Percentiles rank a stretch among this genome's conserved stretches.
phyloP scores from a whole-genome alignment of 768 basidiomycete genomes.

The Bullera alba region DNA sequence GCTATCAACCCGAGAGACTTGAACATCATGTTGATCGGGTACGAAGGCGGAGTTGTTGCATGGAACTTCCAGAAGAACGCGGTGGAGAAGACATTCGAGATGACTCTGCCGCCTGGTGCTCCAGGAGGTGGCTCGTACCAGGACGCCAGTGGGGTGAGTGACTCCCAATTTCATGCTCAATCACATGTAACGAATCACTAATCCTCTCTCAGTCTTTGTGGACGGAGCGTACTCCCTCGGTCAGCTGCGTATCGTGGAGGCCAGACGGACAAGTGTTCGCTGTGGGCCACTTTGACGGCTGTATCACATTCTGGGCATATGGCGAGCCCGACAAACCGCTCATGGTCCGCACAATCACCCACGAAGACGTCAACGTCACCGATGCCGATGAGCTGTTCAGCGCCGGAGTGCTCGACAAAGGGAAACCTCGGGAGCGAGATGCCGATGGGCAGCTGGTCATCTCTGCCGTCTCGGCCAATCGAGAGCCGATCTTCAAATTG shows the following conservation, averaged over 20 bases:
- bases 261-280: conserved; percentile 68
- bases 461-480: conserved; percentile 30
- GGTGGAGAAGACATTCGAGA: conserved; percentile 58
- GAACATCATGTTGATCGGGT: conserved; percentile 66
- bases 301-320: conserved; percentile 72
- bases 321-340: conserved; percentile 71
- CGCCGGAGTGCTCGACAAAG: conserved; percentile 42
- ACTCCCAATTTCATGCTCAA: background rate
- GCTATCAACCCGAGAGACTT: conserved; percentile 66
- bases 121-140: conserved; percentile 67
- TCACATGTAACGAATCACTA: background rate
- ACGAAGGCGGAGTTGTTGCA: conserved; percentile 52
- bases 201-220: conserved; percentile 55
- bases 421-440: conserved; percentile 14
- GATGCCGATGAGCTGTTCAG: conserved; percentile 48
- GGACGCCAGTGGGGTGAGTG: conserved; percentile 50
- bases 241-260: conserved; percentile 65
- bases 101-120: conserved; percentile 68
- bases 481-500: conserved; percentile 80
- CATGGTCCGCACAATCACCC: conserved; percentile 60
- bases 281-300: conserved; percentile 74
- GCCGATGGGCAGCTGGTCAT: conserved; percentile 8
- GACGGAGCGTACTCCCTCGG: conserved; percentile 61
- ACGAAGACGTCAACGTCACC: conserved; percentile 48
- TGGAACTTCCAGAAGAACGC: conserved; percentile 46